phyloP scores from a whole-genome alignment of 495 filamentous ascomycete species.

The Podospora pseudoanserina region DNA sequence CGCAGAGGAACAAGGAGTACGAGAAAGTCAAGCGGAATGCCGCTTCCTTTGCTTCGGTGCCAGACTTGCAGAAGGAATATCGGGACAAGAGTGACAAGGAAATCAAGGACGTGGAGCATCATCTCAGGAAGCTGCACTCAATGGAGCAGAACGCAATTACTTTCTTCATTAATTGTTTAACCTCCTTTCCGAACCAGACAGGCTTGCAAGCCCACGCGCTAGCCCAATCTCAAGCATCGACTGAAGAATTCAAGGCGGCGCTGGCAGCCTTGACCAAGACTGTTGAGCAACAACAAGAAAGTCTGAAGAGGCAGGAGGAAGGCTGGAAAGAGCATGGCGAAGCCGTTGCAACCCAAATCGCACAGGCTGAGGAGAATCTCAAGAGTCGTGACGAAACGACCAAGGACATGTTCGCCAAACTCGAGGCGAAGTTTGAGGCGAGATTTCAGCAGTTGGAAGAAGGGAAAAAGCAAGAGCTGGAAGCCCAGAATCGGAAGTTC shows the following conservation, averaged over 20 bases:
- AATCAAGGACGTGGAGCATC: constrained; percentile 5
- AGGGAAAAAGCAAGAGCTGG: not conserved
- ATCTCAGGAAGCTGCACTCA: constrained; percentile 1
- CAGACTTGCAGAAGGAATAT: constrained; percentile 30
- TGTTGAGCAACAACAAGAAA: not conserved
- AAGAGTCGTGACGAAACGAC: not conserved
- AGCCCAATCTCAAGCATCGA: not conserved
- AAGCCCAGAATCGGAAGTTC: not conserved
- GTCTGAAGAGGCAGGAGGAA: not conserved
- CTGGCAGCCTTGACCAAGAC: not conserved
- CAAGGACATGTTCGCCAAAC: not conserved
- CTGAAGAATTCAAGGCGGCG: constrained; percentile 7
- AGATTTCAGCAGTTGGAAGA: not conserved
- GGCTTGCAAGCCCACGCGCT: not conserved
- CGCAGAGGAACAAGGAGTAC: constrained; percentile 23
- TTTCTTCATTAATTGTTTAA: not conserved
- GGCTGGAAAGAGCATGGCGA: not conserved
- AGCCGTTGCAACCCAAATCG: not conserved
- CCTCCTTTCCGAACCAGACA: not conserved
- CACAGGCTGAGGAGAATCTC: not conserved
- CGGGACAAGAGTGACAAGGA: constrained; percentile 4
- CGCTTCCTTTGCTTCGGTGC: constrained; percentile 31
- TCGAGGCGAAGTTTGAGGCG: not conserved
- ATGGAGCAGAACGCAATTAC: constrained; percentile 2
- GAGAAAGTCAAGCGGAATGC: constrained; percentile 23